Percentiles rank a stretch among this genome's conserved stretches.
Evolutionary conservation across 2,329 filamentous ascomycete genomes (phyloP).

Genomic region (Rhynchosporium agropyri): DNA sequence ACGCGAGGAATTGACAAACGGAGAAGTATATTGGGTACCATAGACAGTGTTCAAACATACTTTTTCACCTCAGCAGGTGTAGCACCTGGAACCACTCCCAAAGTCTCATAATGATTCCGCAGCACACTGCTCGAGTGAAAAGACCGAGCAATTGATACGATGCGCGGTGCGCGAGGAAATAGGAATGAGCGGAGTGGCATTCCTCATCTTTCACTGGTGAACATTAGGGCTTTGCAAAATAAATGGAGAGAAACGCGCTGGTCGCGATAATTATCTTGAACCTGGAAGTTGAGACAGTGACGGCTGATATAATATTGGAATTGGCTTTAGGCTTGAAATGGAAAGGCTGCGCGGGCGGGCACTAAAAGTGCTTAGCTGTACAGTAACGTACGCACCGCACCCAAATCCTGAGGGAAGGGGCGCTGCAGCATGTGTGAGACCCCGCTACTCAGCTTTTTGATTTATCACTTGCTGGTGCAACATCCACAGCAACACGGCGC

Average conservation of each 20-base stretch:
- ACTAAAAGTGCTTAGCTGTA: background rate
- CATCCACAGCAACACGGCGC: background rate
- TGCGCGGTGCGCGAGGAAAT: conserved; percentile 24
- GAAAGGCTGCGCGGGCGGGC: conserved; percentile 1
- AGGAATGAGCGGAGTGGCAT: conserved; percentile 56
- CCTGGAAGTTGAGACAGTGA: conserved; percentile 5
- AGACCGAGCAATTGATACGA: conserved; percentile 29
- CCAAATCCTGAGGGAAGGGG: no score
- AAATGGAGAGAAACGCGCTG: background rate
- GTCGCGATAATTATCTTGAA: background rate
- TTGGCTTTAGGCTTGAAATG: conserved; percentile 12
- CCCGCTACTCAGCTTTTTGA: conserved; percentile 13
- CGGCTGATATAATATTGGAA: conserved; percentile 11
- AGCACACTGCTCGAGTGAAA: conserved; percentile 51
- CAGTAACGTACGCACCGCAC: conserved; percentile 4
- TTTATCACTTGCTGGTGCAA: background rate
- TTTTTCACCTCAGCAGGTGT: conserved; percentile 82
- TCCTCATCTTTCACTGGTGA: conserved; percentile 54
- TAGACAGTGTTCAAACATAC: conserved; percentile 46
- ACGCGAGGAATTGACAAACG: background rate
- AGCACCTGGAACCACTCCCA: conserved; percentile 72
- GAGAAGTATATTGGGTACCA: background rate
- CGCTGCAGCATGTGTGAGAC: background rate
- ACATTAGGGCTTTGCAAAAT: background rate
- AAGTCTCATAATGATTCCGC: conserved; percentile 77